Evolutionary conservation across 2,329 filamentous ascomycete species (phyloP).

Genomic region (Calonectria honghensis): DNA sequence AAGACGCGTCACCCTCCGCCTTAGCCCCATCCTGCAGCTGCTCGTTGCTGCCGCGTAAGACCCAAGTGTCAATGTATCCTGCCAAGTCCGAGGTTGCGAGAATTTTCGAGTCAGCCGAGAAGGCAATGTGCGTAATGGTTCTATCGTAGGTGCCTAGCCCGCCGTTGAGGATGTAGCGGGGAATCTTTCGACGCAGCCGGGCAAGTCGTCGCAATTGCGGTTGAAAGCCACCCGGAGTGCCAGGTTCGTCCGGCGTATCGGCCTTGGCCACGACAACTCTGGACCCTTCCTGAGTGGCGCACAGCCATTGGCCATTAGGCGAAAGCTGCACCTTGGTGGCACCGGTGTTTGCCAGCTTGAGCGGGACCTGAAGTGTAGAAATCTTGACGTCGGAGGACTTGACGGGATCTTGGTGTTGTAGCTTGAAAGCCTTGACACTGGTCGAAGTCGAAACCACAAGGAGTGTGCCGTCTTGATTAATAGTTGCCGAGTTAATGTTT

Average conservation of each 20-base stretch:
- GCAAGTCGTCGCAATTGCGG: slow-evolving; percentile 65
- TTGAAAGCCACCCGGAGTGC: slow-evolving; percentile 57
- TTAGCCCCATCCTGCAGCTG: slow-evolving; percentile 57
- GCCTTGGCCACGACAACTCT: slow-evolving; percentile 69
- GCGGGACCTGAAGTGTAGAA: slow-evolving; percentile 80
- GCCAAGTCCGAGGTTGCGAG: slow-evolving; percentile 87
- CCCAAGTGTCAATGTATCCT: slow-evolving; percentile 92
- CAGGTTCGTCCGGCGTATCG: slow-evolving; percentile 43
- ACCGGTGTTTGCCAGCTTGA: slow-evolving; percentile 74
- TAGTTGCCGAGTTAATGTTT: slow-evolving; percentile 84
- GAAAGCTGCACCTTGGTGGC: slow-evolving; percentile 83
- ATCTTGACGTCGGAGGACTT: slow-evolving; percentile 79
- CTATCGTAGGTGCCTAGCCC: slow-evolving; percentile 85
- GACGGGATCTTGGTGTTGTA: slow-evolving; percentile 71
- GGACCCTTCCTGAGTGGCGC: slow-evolving; percentile 77
- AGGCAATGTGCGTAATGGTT: slow-evolving; percentile 83
- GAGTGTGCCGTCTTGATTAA: slow-evolving; percentile 82
- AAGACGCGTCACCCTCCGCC: slow-evolving; percentile 58
- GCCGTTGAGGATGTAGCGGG: slow-evolving; percentile 75
- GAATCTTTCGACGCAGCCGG: slow-evolving; percentile 72
- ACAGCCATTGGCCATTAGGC: slow-evolving; percentile 82
- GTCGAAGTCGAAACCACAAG: slow-evolving; percentile 85
- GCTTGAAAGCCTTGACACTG: slow-evolving; percentile 85
- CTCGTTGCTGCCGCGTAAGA: slow-evolving; percentile 71
- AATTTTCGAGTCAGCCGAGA: slow-evolving; percentile 87